phyloP scores from a whole-genome alignment of 169 alveolate species.

The Eimeria acervulina region DNA sequence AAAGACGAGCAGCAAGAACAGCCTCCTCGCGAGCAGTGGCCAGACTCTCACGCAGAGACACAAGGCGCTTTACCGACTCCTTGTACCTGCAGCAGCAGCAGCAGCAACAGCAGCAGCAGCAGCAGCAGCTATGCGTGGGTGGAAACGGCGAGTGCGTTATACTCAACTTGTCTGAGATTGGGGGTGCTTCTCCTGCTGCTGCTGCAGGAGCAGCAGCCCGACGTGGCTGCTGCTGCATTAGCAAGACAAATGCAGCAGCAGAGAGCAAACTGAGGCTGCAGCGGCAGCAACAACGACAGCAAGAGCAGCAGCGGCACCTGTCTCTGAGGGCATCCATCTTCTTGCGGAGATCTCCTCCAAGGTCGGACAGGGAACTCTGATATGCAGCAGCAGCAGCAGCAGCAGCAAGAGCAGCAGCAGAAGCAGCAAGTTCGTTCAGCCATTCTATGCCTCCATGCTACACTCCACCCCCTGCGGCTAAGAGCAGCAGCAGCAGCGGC shows the following conservation, averaged over 20 bases:
- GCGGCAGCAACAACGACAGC: not conserved
- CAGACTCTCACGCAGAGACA: constrained; percentile 11
- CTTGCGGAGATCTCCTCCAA: constrained; percentile 32
- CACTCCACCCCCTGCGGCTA: not conserved
- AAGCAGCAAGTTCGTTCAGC: not conserved
- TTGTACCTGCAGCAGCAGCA: constrained; percentile 40
- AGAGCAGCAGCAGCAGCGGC: constrained; percentile 21
- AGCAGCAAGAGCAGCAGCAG: constrained; percentile 35
- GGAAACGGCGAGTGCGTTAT: not conserved
- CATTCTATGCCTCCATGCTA: too few species aligned
- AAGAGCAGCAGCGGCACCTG: constrained; percentile 2
- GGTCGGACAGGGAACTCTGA: not conserved
- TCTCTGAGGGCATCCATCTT: constrained; percentile 32
- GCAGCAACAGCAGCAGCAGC: constrained; percentile 38
- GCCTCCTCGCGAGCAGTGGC: constrained; percentile 2
- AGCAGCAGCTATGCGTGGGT: not conserved
- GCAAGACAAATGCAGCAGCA: not conserved
- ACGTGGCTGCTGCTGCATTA: too few species aligned
- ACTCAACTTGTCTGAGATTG: too few species aligned
- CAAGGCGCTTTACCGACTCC: constrained; percentile 26
- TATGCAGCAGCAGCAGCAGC: constrained; percentile 16
- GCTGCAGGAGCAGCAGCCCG: not conserved
- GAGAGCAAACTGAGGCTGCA: not conserved
- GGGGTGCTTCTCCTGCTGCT: too few species aligned
- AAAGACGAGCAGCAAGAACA: not conserved